These are phyloP conservation scores for Aspergillus cejpii DNA, from an alignment of 2,329 filamentous ascomycete genomes.

Conservation along the genomic window DNA sequence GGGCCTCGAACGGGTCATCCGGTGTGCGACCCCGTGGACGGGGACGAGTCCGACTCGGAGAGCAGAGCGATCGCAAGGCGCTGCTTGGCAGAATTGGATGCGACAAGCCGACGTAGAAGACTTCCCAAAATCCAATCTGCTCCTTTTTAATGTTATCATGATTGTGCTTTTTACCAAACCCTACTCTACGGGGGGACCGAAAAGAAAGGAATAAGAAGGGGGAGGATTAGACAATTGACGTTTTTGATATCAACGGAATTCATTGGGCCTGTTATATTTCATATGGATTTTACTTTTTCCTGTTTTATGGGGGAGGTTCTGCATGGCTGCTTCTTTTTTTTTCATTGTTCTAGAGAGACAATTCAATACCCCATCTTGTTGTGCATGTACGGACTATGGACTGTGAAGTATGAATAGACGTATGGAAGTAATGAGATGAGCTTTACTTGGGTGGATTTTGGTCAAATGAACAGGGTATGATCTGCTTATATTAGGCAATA, in stretches of 20 bases:
- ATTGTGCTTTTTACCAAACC: no score
- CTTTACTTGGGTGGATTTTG: not conserved
- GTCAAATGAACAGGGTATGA: not conserved
- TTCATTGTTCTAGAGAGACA: conserved; percentile 6
- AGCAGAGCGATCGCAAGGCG: conserved; percentile 55
- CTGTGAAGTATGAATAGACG: no score
- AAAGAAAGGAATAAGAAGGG: conserved; percentile 1
- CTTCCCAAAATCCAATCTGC: not conserved
- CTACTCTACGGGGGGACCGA: no score
- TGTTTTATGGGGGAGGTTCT: not conserved
- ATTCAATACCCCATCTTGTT: conserved; percentile 13
- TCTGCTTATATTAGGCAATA: no score
- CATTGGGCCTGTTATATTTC: not conserved
- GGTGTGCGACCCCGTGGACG: conserved; percentile 33
- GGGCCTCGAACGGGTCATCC: conserved; percentile 28
- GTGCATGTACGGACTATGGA: conserved; percentile 3
- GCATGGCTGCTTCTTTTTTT: not conserved
- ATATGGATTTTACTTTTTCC: not conserved
- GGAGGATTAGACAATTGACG: not conserved
- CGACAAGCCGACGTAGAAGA: conserved; percentile 54
- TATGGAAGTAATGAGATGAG: not conserved
- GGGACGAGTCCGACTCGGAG: conserved; percentile 34
- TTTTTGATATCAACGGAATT: not conserved
- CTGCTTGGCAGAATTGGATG: conserved; percentile 75
- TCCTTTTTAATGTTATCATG: conserved; percentile 9